Evolutionary conservation across 2,329 filamentous ascomycete genomes (phyloP), one percentile per base, ranked within the genome.

Genomic region (Penicillium sp.): DNA sequence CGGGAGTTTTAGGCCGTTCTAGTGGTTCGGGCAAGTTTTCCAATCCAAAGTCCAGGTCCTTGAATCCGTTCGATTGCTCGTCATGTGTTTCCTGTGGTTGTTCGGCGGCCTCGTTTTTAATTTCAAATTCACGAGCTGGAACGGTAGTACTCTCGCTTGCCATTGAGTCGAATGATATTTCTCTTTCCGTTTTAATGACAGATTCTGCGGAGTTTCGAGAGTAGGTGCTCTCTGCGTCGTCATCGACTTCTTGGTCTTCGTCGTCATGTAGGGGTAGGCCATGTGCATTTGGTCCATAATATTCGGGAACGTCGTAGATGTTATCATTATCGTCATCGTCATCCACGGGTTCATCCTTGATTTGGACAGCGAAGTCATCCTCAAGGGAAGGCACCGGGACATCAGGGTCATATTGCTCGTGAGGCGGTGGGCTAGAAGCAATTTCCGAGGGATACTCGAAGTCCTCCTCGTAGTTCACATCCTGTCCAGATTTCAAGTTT

Each of bases 311-410:
- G 8, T 81, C 79, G 64, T 89, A 89, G 56, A 89, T 85, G 9
- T 81, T 79, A 63, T 88, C 89, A 47, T 35, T 16, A 16, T 88
- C 77, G 67, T 90, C 56, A 3, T 74, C 73, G 50, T 86, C 81
- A 23, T 87, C 82, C 26, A 77, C 74, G 21, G 79, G 77, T 42
- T 85, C 79, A 64, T 88, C 90, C 66, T 92, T 85, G 48, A 88
- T 80, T 53, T 88, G 80, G 58, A 85, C 86, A 24, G 78, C 80
- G 33, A 62, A 60, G 80, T 81, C 77, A 40, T 85, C 85, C 72
- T 97, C 93, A 14, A 91, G 87, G 35, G 90, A 95, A 20, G 90
- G 92, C 63, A 97, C 90, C 0, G 93, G 90, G 42, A 94, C 83
- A 70, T 97, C 93, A 6, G 93, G 93, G 68, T 97, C 91, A 59